Conservation (phyloP, 176 grass and related monocot species). For the Microstegium vimineum region DNA sequence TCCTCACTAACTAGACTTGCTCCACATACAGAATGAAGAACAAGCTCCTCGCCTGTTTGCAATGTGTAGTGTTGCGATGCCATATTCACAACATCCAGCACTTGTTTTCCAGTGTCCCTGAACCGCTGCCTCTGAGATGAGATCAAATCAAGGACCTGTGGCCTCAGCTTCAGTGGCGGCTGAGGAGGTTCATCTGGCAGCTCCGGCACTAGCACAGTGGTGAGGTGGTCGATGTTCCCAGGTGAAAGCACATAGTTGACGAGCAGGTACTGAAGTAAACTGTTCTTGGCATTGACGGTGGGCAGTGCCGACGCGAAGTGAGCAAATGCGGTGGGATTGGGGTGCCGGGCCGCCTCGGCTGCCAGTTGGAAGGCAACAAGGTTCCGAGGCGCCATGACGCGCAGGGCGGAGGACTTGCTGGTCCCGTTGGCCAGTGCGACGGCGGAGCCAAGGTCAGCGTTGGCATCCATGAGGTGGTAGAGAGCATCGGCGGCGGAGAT, state of each 20-base stretch:
- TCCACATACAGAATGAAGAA: constrained; percentile 17
- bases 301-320: background rate
- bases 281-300: background rate
- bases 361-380: background rate
- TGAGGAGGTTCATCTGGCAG: background rate
- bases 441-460: constrained; percentile 7
- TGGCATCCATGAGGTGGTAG: background rate
- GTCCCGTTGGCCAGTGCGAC: constrained; percentile 9
- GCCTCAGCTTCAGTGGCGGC: background rate
- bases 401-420: constrained; percentile 1
- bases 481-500: constrained; percentile 11
- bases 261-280: background rate
- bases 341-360: background rate
- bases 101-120: background rate
- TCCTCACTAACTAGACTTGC: background rate
- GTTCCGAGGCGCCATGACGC: background rate
- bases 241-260: background rate
- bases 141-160: background rate
- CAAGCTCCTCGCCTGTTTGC: background rate
- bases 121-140: background rate
- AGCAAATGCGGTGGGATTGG: background rate
- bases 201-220: background rate
- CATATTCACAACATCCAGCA: background rate
- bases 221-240: background rate
- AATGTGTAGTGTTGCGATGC: background rate